A percentile compares a stretch with the other conserved stretches of the same genome.
Evolutionary conservation across 2,329 filamentous ascomycete genomes (phyloP).

Genomic region (Nigrospora oryzae): DNA sequence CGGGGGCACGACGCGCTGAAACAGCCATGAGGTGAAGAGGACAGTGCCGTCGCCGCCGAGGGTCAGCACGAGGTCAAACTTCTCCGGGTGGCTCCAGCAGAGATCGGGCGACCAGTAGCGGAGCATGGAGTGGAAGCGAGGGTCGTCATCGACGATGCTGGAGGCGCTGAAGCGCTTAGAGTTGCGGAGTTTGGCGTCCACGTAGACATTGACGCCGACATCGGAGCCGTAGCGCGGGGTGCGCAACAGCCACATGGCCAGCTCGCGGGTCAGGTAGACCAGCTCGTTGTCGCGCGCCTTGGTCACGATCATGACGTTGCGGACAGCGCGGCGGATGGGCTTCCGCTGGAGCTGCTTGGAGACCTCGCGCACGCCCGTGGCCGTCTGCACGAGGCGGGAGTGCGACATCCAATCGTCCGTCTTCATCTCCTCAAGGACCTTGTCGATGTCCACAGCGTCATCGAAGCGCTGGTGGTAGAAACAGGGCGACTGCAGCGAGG

Average conservation of each 20-base stretch:
- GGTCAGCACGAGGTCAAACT: constrained; percentile 88
- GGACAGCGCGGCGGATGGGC: constrained; percentile 84
- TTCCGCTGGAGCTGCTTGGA: constrained; percentile 89
- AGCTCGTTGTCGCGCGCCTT: constrained; percentile 94
- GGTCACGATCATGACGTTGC: constrained; percentile 96
- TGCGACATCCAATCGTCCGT: constrained; percentile 87
- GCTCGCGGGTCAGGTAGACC: constrained; percentile 78
- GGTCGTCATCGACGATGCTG: constrained; percentile 63
- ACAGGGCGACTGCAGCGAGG: constrained; percentile 80
- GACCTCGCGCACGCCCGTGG: constrained; percentile 88
- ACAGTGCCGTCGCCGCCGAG: constrained; percentile 83
- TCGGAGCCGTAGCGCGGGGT: constrained; percentile 86
- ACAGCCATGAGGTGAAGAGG: constrained; percentile 85
- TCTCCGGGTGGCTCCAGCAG: constrained; percentile 88
- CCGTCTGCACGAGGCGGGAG: constrained; percentile 88
- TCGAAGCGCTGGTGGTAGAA: constrained; percentile 98
- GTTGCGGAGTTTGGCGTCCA: constrained; percentile 87
- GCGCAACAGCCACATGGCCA: constrained; percentile 78
- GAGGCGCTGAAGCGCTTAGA: constrained; percentile 81
- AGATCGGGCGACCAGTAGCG: constrained; percentile 95
- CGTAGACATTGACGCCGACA: constrained; percentile 91
- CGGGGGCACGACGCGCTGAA: constrained; percentile 79
- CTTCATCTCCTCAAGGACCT: constrained; percentile 88
- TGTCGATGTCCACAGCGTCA: constrained; percentile 89
- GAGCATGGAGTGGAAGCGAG: constrained; percentile 74